Evolutionary conservation across 1,284 basidiomycete species (phyloP), one percentile per base, ranked within the genome.

Genomic region (Schizophyllum amplum): DNA sequence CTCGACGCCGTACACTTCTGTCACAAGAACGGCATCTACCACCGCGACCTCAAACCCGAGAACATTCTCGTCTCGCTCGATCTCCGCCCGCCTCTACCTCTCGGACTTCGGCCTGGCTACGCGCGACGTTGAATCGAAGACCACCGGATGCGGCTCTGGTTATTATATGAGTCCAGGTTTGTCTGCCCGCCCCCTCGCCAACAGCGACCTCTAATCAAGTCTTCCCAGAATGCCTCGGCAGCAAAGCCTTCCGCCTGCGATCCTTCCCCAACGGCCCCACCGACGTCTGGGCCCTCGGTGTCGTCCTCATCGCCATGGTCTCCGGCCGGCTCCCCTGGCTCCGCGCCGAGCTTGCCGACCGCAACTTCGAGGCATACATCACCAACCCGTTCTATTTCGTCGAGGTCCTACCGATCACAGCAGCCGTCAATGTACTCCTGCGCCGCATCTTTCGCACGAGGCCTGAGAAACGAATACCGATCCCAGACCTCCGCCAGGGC

Each of bases 71-170:
- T 84, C 66, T 79, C 63, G 63, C 69, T 71, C n/a, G 70, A 64
- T 53, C 85, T 86, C 51, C 71, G 74, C 56, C n/a, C 75, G 75
- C 58, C 77, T 90, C 51, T 77, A 82, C 51, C 72, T 91, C 55
- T 84, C 86, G 53, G 88, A 91, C 71, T 91, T 90, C 68, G 88
- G 87, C 4, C 76, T 90, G 22, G 86, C 87, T 20, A 91, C 88
- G 5, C 80, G 78, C 24, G 83, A 89, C 60, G 72, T 72, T 59
- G 69, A 71, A 55, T 83, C 80, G 59, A 74, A 74, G 22, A 86
- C 89, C 67, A 88, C 87, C 72, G 83, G 86, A 55, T 86, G 84
- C 55, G 87, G 87, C 50, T 83, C 79, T 57, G 82, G 83, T 17
- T 87, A 86, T 68, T 89, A 88, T 72, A 85, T 85, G 82, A 79